Evolutionary conservation across 2,329 filamentous ascomycete species (phyloP).

Genomic region (Aureobasidium pullulans): DNA sequence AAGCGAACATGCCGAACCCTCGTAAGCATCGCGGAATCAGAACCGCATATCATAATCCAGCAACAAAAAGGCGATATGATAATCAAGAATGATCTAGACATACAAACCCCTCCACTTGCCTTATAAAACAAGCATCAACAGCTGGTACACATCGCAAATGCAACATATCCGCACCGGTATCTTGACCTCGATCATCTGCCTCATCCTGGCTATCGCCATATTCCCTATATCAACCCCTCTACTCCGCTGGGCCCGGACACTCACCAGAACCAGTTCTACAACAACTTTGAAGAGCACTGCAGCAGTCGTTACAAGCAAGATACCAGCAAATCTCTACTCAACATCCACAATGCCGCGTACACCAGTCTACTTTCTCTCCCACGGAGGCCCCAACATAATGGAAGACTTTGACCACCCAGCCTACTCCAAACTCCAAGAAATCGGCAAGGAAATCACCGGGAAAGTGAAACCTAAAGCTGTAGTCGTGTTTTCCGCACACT

Average conservation of each 20-base stretch:
- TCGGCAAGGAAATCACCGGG: slow-evolving; percentile 63
- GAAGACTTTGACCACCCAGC: slow-evolving; percentile 56
- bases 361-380: slow-evolving; percentile 47
- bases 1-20: neutral
- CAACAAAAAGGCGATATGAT: neutral
- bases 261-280: neutral
- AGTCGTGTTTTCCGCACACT: slow-evolving; percentile 71
- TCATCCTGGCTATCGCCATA: slow-evolving; percentile 7
- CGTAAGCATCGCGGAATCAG: slow-evolving; percentile 6
- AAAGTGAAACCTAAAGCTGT: slow-evolving; percentile 64
- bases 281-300: neutral
- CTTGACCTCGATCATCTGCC: slow-evolving; percentile 1
- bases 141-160: neutral
- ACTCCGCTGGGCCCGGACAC: neutral
- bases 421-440: slow-evolving; percentile 54
- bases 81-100: neutral
- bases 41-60: neutral
- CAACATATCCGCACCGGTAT: neutral
- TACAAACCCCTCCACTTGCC: neutral
- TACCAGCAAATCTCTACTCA: neutral
- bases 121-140: neutral
- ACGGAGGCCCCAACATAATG: slow-evolving; percentile 55
- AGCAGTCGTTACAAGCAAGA: neutral
- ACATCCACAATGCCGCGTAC: slow-evolving; percentile 26
- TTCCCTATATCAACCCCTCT: neutral